Evolutionary conservation across 345 rosid genomes (phyloP).

Genomic region (Arabis alpina): DNA sequence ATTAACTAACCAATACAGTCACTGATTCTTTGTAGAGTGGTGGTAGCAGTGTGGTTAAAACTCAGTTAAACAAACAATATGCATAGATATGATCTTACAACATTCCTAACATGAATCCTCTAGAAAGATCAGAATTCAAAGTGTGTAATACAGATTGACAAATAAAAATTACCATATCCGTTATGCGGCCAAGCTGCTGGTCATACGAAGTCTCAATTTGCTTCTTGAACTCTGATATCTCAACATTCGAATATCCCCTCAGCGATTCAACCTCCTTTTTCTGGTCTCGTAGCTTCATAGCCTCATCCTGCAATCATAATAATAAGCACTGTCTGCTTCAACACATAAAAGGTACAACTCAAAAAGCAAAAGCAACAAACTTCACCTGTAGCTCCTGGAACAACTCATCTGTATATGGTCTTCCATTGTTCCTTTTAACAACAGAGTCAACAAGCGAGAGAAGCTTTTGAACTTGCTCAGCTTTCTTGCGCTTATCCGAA

Average conservation of each 20-base stretch:
- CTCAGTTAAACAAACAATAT: neutral
- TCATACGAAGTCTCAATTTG: slow-evolving; percentile 67
- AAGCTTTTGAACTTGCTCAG: slow-evolving; percentile 64
- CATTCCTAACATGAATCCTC: neutral
- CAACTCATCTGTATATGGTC: slow-evolving; percentile 75
- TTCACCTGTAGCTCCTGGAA: slow-evolving; percentile 71
- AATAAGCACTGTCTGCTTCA: slow-evolving; percentile 17
- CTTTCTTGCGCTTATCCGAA: slow-evolving; percentile 55
- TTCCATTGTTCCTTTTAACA: slow-evolving; percentile 63
- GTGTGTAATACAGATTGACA: neutral
- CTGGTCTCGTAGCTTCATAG: slow-evolving; percentile 65
- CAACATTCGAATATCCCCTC: slow-evolving; percentile 59
- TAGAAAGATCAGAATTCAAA: neutral
- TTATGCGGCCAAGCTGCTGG: slow-evolving; percentile 63
- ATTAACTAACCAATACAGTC: neutral
- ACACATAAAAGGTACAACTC: neutral
- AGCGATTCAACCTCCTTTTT: slow-evolving; percentile 64
- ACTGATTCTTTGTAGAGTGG: neutral
- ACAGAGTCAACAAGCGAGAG: slow-evolving; percentile 64
- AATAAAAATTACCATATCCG: slow-evolving; percentile 46
- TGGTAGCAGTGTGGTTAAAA: no score
- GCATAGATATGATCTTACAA: neutral
- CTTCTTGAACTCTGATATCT: slow-evolving; percentile 64
- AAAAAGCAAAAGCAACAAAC: neutral
- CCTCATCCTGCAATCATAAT: slow-evolving; percentile 56